Conservation (phyloP, 1,284 basidiomycete species). For the Erythrobasidium hasegawianum region DNA sequence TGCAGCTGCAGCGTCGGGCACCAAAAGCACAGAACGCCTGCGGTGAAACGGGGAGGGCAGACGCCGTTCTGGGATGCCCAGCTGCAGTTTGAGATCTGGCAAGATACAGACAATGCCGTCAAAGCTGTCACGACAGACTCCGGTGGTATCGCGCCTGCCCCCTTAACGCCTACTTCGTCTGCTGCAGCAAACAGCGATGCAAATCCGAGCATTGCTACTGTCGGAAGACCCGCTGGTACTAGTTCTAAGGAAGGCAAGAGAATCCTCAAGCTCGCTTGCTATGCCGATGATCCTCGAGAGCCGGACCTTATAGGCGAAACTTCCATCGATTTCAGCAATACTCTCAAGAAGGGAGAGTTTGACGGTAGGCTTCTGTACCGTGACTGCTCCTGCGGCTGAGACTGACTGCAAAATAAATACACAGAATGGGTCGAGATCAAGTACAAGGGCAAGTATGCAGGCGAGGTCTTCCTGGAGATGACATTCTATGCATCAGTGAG, state of each 20-base stretch:
- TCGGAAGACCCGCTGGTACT: slow-evolving; percentile 27
- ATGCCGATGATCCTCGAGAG: slow-evolving; percentile 90
- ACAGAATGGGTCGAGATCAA: slow-evolving; percentile 94
- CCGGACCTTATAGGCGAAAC: slow-evolving; percentile 94
- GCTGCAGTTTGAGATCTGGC: slow-evolving; percentile 83
- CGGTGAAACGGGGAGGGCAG: slow-evolving; percentile 93
- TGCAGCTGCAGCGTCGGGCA: slow-evolving; percentile 73
- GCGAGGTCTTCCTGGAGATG: slow-evolving; percentile 88
- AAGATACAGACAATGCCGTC: slow-evolving; percentile 64
- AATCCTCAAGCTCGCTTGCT: slow-evolving; percentile 72
- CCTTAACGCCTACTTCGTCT: slow-evolving; percentile 47
- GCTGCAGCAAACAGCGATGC: slow-evolving; percentile 14
- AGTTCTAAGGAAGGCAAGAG: slow-evolving; percentile 47
- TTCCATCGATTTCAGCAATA: slow-evolving; percentile 80
- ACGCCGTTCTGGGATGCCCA: slow-evolving; percentile 99
- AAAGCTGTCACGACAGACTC: slow-evolving; percentile 42
- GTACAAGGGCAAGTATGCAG: slow-evolving; percentile 86
- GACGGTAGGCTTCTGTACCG: slow-evolving; percentile 82
- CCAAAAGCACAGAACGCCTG: slow-evolving; percentile 77
- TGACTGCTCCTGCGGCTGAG: not conserved
- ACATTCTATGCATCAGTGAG: slow-evolving; percentile 93
- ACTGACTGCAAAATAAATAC: slow-evolving; percentile 9
- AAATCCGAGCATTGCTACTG: slow-evolving; percentile 14
- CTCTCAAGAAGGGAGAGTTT: slow-evolving; percentile 88
- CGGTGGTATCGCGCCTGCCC: slow-evolving; percentile 53